Base-by-base conservation (phyloP, 1,139 yeast genomes). In the Protomyces lactucae-debilis region DNA sequence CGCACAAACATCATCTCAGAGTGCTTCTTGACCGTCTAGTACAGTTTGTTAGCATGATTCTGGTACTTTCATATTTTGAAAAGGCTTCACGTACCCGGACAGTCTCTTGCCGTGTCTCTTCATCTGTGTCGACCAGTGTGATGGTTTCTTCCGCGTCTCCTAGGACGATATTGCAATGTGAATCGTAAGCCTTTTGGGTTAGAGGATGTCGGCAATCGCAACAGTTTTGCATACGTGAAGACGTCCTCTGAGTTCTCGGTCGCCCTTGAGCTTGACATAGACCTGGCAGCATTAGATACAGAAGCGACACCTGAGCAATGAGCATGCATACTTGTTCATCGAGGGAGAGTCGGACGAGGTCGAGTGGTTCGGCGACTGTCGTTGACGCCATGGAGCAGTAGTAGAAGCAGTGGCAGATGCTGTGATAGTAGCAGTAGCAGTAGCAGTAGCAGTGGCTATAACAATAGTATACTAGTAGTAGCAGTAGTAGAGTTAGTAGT, bases 1-100 rank as follows among this genome's bases (percentile, higher is more conserved):
- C 99, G 85, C 23, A 95, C 93, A 77, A 92, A 93, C 60, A 95
- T 86, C 93, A 95, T 88, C 66, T 89, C 97, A 25, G 91, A 83
- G 67, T 81, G 80, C 73, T 88, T 89, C 54, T 85, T 87, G 25
- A 75, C 76, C 9, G 82, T 76, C 76, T 77, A 68, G 12, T 9
- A 16, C 32, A 28, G 32, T 28, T 28, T 28, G 32, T 28, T 28
- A 28, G 32, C 8, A 28, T 28, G 32, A 28, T 28, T 28, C 8
- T n/a, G 32, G 5, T 28, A 2, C 23, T 21, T 6, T 28, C 32
- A 3, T 6, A 28, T 3, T 36, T 66, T 36, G 43, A 25, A 10
- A 9, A 4, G 10, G 55, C 14, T 8, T n/a, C 23, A 10, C 68
- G 53, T 69, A 76, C 79, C 69, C 74, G 76, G 51, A 80, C 80